Base-by-base conservation (phyloP, 495 filamentous ascomycete species). In the Aspergillus panamensis region DNA sequence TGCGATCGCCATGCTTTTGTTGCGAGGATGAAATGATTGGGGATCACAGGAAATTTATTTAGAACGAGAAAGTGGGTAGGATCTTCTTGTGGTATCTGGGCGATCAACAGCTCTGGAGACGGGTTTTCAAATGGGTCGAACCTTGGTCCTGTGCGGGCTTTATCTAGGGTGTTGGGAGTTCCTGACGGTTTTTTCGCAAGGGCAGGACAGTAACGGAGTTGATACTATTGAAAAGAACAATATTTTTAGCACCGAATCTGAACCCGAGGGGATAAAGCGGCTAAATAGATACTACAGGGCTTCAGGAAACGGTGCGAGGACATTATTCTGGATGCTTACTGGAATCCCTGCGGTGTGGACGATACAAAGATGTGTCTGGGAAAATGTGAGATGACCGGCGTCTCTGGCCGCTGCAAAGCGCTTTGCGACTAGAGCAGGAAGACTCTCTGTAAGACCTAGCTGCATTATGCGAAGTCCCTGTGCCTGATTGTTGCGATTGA, bases 21-120 rank as follows among this genome's bases (percentile, higher is more conserved):
- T 0, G 85, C 81, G 49, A 95, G 78, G 57, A 95, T 90, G 72
- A 89, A 91, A 69, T 95, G 90, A 49, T 89, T 80, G 0, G 82
- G 81, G 31, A 92, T 89, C 17, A 95, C 80, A 16, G 90, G 87
- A 65, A 84, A 95, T 67, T 92, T 93, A 73, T 93, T 93, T 48
- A 95, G 73, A 25, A 93, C 82, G 37, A 93, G 77, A 57, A 79
- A 70, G 69, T 93, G 88, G 8, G 75, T 73, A 10, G 81, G 79
- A 25, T 71, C 67, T n/a, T 64, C 62, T 0, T 72, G 69, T 0
- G 82, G 77, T 8, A 87, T 68, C 13, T 81, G 72, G 39, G 82
- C 73, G 55, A 93, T 70, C 54, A 90, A 75, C 21, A 95, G 80
- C 1, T 80, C 79, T 17, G 75, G 67, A 0, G 77, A 69, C 1